Percentiles rank a stretch among this genome's conserved stretches.
Conservation (phyloP, 495 filamentous ascomycete species). For the Lentithecium fluviatile region DNA sequence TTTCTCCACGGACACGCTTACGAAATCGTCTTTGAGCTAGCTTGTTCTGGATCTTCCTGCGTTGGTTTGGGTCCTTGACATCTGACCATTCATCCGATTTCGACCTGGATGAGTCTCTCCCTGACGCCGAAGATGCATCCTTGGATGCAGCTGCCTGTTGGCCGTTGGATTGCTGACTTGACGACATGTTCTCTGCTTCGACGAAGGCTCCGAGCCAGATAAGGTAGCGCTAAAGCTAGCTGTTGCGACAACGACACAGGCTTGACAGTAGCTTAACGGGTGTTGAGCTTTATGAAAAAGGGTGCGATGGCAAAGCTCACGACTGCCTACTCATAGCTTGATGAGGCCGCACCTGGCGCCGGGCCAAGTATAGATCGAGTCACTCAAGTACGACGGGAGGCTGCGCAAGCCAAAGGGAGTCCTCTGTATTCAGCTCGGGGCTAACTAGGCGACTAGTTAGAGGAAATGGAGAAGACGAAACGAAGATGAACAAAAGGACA, state of each 20-base stretch:
- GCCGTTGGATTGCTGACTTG: constrained; percentile 19
- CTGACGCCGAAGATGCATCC: constrained; percentile 19
- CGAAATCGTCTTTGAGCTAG: constrained; percentile 46
- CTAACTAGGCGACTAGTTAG: constrained; percentile 3
- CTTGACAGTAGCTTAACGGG: too few species aligned
- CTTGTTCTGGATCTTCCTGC: constrained; percentile 46
- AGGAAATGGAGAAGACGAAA: constrained; percentile 2
- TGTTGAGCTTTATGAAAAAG: constrained; percentile 11
- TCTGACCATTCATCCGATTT: constrained; percentile 42
- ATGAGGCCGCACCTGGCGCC: constrained; percentile 22
- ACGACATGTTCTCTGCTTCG: constrained; percentile 20
- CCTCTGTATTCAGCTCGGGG: constrained; percentile 25
- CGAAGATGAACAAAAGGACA: constrained; percentile 1
- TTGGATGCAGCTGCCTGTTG: constrained; percentile 17
- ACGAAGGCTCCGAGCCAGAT: neutral
- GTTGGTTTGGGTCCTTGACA: constrained; percentile 41
- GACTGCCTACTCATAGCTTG: constrained; percentile 31
- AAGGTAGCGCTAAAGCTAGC: too few species aligned
- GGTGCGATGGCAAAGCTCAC: constrained; percentile 14
- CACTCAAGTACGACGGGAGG: constrained; percentile 22
- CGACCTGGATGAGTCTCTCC: constrained; percentile 23
- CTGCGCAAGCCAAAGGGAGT: constrained; percentile 14
- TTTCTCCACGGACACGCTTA: constrained; percentile 25
- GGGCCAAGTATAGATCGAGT: constrained; percentile 30
- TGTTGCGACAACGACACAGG: too few species aligned